Conservation (phyloP, 257 asterid genomes). For the Primulina eburnea region DNA sequence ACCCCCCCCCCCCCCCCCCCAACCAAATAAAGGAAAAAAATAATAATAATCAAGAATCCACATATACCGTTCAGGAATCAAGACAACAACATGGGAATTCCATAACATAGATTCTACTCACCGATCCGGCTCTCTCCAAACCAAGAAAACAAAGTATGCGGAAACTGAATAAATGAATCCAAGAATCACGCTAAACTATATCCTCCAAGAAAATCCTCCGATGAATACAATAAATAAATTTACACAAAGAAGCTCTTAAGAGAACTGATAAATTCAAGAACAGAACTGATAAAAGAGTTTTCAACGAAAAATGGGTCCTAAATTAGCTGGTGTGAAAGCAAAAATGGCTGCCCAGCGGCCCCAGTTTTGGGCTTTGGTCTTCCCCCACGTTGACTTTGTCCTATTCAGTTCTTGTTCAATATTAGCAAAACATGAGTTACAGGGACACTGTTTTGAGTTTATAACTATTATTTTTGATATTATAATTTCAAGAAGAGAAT, state of each 20-base stretch:
- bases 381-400: conserved; percentile 58
- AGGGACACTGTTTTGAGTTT: conserved; percentile 38
- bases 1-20: conserved; percentile 3
- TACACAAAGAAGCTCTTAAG: neutral
- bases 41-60: conserved; percentile 28
- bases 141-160: conserved; percentile 21
- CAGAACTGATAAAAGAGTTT: conserved; percentile 4
- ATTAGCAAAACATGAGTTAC: conserved; percentile 23
- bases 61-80: conserved; percentile 30
- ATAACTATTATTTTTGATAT: conserved; percentile 16
- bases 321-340: conserved; percentile 39
- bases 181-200: conserved; percentile 24
- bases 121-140: conserved; percentile 57
- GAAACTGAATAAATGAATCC: conserved; percentile 24
- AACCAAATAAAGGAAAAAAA: neutral
- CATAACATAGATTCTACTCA: conserved; percentile 27
- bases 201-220: neutral
- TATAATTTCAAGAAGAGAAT: too few species aligned
- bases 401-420: conserved; percentile 31
- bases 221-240: neutral
- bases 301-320: conserved; percentile 19
- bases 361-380: conserved; percentile 39
- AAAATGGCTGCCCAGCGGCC: conserved; percentile 40
- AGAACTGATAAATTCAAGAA: conserved; percentile 1
- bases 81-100: conserved; percentile 30